These are phyloP conservation scores for Fusarium compactum DNA, from an alignment of 2,329 filamentous ascomycete species.

Conservation along the genomic window DNA sequence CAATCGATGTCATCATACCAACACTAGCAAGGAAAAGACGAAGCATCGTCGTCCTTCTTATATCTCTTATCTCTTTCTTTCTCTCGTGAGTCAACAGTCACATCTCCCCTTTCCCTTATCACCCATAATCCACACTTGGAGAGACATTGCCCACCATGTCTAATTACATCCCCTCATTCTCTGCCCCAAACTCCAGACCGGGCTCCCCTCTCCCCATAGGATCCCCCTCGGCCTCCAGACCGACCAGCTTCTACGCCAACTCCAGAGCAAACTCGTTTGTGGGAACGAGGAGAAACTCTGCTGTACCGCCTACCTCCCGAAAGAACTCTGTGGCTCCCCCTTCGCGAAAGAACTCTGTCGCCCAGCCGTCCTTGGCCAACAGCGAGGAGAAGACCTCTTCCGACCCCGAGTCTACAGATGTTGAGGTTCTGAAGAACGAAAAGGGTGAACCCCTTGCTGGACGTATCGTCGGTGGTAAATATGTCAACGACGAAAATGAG, in stretches of 20 bases:
- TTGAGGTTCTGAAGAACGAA: constrained; percentile 32
- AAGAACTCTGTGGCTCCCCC: constrained; percentile 25
- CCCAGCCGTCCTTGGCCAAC: constrained; percentile 2
- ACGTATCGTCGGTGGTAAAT: constrained; percentile 39
- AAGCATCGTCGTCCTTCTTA: constrained; percentile 7
- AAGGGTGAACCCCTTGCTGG: constrained; percentile 29
- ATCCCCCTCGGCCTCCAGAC: constrained; percentile 36
- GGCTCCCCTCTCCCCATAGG: constrained; percentile 33
- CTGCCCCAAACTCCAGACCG: constrained; percentile 40
- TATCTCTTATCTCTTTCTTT: constrained; percentile 21
- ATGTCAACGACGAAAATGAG: constrained; percentile 34
- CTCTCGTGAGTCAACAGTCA: constrained; percentile 3
- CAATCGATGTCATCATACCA: constrained; percentile 36
- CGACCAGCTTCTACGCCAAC: constrained; percentile 39
- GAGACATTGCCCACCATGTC: constrained; percentile 25
- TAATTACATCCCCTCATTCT: constrained; percentile 41
- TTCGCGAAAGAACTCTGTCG: constrained; percentile 26
- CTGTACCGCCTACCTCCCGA: constrained; percentile 7
- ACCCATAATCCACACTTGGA: not conserved
- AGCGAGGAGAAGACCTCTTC: constrained; percentile 27
- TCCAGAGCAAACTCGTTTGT: constrained; percentile 39
- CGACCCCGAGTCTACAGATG: constrained; percentile 32
- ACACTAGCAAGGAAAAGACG: not conserved
- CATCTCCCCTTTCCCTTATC: constrained; percentile 1
- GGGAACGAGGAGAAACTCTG: constrained; percentile 24